These are phyloP conservation scores for Saitoella complicata DNA, from an alignment of 805 yeast genomes.

Conservation along the genomic window DNA sequence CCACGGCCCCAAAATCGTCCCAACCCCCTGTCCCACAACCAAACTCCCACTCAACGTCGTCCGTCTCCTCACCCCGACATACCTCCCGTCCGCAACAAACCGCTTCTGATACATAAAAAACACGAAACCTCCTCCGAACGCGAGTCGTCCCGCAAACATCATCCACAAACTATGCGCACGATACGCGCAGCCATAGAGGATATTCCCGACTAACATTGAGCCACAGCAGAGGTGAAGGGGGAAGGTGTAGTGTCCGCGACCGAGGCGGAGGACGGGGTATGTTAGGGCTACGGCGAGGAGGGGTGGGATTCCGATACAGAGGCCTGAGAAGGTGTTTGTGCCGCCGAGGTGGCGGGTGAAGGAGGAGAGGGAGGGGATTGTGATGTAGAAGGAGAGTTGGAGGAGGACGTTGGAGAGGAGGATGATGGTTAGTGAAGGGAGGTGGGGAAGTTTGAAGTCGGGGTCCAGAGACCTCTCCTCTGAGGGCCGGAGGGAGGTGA, in stretches of 20 bases:
- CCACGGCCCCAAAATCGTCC: neutral
- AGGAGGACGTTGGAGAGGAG: neutral
- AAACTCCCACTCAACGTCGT: neutral
- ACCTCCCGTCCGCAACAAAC: neutral
- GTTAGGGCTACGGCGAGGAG: neutral
- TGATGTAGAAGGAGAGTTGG: neutral
- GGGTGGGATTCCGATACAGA: neutral
- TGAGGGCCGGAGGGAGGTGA: no score
- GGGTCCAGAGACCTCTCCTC: no score
- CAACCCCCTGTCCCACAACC: neutral
- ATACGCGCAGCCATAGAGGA: neutral
- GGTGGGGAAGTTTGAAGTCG: no score
- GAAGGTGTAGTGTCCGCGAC: neutral
- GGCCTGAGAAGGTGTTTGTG: neutral
- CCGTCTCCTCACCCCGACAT: neutral
- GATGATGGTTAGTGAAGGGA: neutral
- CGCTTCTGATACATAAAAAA: slow-evolving; percentile 1
- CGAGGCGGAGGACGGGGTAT: neutral
- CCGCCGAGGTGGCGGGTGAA: neutral
- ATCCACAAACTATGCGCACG: neutral
- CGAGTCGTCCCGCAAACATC: slow-evolving; percentile 1
- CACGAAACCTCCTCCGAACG: neutral
- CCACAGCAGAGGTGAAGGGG: neutral
- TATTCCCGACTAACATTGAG: neutral
- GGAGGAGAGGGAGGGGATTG: neutral